Evolutionary conservation across 2,329 filamentous ascomycete species (phyloP).

Genomic region (Calonectria pseudoreteaudii): DNA sequence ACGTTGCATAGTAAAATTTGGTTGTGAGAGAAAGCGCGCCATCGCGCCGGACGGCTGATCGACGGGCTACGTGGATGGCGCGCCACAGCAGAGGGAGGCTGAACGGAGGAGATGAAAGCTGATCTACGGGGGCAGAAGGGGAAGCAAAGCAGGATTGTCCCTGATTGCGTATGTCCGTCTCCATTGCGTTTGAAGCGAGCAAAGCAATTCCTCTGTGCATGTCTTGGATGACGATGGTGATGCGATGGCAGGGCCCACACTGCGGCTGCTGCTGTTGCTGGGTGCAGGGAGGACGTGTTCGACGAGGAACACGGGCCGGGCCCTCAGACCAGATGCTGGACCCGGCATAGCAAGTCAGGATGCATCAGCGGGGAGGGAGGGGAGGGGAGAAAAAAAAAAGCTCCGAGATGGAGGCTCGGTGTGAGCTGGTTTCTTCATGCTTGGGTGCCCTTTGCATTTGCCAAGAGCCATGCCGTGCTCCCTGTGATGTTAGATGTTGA

Average conservation of each 20-base stretch:
- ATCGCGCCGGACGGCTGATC: slow-evolving; percentile 7
- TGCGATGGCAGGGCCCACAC: background rate
- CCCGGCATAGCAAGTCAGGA: background rate
- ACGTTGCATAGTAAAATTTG: slow-evolving; percentile 14
- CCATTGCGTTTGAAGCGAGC: background rate
- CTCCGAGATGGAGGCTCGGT: background rate
- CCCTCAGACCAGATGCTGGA: background rate
- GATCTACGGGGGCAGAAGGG: background rate
- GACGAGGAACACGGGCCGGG: background rate
- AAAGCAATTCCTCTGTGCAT: background rate
- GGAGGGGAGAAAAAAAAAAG: background rate
- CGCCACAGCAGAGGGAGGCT: background rate
- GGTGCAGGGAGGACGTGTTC: background rate
- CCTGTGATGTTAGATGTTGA: background rate
- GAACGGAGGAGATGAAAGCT: background rate
- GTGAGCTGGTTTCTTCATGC: background rate
- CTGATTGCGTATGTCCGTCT: background rate
- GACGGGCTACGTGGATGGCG: slow-evolving; percentile 7
- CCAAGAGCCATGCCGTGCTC: background rate
- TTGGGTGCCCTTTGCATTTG: background rate
- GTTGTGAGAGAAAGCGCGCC: background rate
- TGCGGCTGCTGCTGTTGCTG: background rate
- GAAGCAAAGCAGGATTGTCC: background rate
- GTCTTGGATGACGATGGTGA: background rate
- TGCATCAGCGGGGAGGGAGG: too few relatives aligned